These are phyloP conservation scores for Myriosclerotinia duriaeana DNA, from an alignment of 2,329 filamentous ascomycete species.

Conservation along the genomic window DNA sequence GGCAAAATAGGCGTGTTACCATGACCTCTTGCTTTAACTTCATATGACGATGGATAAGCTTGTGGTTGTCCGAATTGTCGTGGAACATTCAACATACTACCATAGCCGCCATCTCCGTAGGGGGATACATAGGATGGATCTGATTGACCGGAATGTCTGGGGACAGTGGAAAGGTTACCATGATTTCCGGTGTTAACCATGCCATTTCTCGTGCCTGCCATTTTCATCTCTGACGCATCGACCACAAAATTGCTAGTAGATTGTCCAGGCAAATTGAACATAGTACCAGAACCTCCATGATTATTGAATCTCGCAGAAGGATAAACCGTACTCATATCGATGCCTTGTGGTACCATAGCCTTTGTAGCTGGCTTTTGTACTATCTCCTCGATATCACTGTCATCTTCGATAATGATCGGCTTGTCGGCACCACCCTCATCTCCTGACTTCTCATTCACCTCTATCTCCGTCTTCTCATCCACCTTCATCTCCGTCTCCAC, in stretches of 20 bases:
- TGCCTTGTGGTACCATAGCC: neutral
- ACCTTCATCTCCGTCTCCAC: neutral
- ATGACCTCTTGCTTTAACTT: neutral
- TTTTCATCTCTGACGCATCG: neutral
- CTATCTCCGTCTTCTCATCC: neutral
- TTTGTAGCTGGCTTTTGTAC: neutral
- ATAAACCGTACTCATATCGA: neutral
- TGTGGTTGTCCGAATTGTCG: neutral
- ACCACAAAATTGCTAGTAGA: neutral
- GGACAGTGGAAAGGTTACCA: neutral
- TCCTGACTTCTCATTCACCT: neutral
- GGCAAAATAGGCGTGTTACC: neutral
- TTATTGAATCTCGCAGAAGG: neutral
- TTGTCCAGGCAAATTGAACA: neutral
- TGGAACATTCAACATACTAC: neutral
- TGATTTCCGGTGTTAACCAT: neutral
- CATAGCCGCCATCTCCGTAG: neutral
- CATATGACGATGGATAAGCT: neutral
- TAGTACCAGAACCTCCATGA: neutral
- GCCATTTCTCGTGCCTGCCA: neutral
- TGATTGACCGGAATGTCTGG: neutral
- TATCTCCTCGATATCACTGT: neutral
- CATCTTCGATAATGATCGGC: neutral
- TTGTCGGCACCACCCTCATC: neutral
- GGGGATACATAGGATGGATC: neutral